Base-by-base conservation (phyloP, 2,329 filamentous ascomycete genomes). In the Cladophialophora psammophila region DNA sequence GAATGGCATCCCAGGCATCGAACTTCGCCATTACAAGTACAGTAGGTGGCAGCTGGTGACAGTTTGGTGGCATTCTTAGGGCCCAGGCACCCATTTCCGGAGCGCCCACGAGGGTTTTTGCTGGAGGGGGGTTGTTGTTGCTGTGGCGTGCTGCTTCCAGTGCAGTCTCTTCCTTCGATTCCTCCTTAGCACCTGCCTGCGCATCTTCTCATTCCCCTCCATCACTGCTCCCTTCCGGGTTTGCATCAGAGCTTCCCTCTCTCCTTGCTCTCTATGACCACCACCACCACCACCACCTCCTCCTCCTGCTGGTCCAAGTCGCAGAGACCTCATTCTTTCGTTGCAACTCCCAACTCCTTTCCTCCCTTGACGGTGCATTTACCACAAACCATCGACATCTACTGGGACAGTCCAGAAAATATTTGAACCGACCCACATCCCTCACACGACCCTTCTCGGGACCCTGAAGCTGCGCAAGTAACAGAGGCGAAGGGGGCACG, bases 41-140 rank as follows among this genome's bases (percentile, higher is more conserved):
- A n/a, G n/a, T n/a, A 26, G 3, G 26, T 26, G 26, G 26, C 2
- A 26, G 26, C 26, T 26, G 18, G 45, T 26, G 18, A 50, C 18
- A 48, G 45, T 20, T 20, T 9, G 52, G 45, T 35, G 48, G 42
- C 59, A 61, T 61, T 61, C 40, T 61, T 61, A 61, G 59, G 45
- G 53, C 36, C 40, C 13, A 10, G 15, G 35, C n/a, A 60, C 40
- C 38, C 59, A n/a, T 18, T 15, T 34, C 56, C 18, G 36, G 50
- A 26, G 36, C 35, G 60, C 60, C 60, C 50, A 56, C 31, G 60
- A 63, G 60, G 45, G 50, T 63, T 55, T 63, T 63, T 36, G 50
- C 52, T 34, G 50, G n/a, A n/a, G n/a, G n/a, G n/a, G 40, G 58
- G 45, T 50, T 48, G 42, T 50, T 50, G 45, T 50, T 26, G 45